Conservation (phyloP, 306 rosid genomes). For the Rosa chinensis region DNA sequence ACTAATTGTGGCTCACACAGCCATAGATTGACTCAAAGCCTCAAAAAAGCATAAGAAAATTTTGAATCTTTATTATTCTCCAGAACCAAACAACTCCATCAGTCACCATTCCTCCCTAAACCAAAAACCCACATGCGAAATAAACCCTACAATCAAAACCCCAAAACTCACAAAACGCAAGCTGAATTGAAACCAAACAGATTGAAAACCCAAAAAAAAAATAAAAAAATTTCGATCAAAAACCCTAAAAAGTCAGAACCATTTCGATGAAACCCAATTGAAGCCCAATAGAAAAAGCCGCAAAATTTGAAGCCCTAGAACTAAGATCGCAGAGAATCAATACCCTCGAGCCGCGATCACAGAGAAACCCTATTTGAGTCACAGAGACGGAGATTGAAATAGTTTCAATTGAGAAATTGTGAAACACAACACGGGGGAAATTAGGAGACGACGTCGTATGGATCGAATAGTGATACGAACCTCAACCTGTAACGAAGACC, state of each 20-base stretch:
- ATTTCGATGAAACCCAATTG: slow-evolving; percentile 31
- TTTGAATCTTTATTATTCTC: slow-evolving; percentile 5
- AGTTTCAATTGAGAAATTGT: neutral
- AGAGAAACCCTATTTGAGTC: slow-evolving; percentile 40
- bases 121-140: slow-evolving; percentile 39
- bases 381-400: neutral
- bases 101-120: slow-evolving; percentile 14
- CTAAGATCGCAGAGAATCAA: slow-evolving; percentile 47
- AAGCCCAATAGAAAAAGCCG: slow-evolving; percentile 16
- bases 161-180: neutral
- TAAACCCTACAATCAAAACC: slow-evolving; percentile 45
- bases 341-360: slow-evolving; percentile 40
- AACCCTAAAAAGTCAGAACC: slow-evolving; percentile 33
- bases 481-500: slow-evolving; percentile 49
- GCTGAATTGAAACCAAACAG: slow-evolving; percentile 25
- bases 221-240: slow-evolving; percentile 9
- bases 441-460: slow-evolving; percentile 27
- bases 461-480: slow-evolving; percentile 70
- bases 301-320: slow-evolving; percentile 20
- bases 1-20: slow-evolving; percentile 16
- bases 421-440: slow-evolving; percentile 8
- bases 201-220: slow-evolving; percentile 27
- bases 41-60: neutral
- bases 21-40: slow-evolving; percentile 20
- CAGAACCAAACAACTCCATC: slow-evolving; percentile 19